Conservation (phyloP, 768 basidiomycete genomes). For the Thelephora aurantiotincta region DNA sequence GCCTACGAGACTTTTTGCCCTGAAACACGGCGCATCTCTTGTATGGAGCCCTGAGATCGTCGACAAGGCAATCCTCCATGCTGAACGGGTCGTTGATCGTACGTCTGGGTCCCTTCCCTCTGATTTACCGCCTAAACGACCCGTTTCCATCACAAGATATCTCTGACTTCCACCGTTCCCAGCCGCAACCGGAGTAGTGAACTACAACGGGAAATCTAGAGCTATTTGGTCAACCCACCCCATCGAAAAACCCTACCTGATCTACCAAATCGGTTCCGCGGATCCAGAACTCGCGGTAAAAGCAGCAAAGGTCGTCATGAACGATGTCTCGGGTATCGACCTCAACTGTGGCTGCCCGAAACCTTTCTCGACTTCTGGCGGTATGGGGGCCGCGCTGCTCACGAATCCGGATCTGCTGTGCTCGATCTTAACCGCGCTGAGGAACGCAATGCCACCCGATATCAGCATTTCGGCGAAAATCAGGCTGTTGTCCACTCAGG, state of each 20-base stretch:
- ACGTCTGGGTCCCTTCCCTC: conserved; percentile 17
- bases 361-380: conserved; percentile 84
- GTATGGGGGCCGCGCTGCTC: conserved; percentile 95
- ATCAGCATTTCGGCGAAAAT: conserved; percentile 94
- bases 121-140: not conserved
- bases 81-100: conserved; percentile 80
- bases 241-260: conserved; percentile 84
- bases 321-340: conserved; percentile 89
- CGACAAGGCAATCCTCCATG: conserved; percentile 87
- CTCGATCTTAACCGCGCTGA: conserved; percentile 70
- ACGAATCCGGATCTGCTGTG: conserved; percentile 86
- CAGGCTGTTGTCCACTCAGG: conserved; percentile 70
- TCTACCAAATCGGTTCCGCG: conserved; percentile 91
- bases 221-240: conserved; percentile 91
- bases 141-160: conserved; percentile 1
- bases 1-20: conserved; percentile 70
- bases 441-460: conserved; percentile 55
- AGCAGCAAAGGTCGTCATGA: conserved; percentile 74
- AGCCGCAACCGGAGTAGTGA: conserved; percentile 81
- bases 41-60: conserved; percentile 97
- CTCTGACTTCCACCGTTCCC: not conserved
- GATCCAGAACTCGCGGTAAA: conserved; percentile 84
- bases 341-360: conserved; percentile 98
- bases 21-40: conserved; percentile 86
- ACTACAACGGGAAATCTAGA: conserved; percentile 71